phyloP scores from a whole-genome alignment of 1,284 basidiomycete genomes.

The Crepidotus sp. region DNA sequence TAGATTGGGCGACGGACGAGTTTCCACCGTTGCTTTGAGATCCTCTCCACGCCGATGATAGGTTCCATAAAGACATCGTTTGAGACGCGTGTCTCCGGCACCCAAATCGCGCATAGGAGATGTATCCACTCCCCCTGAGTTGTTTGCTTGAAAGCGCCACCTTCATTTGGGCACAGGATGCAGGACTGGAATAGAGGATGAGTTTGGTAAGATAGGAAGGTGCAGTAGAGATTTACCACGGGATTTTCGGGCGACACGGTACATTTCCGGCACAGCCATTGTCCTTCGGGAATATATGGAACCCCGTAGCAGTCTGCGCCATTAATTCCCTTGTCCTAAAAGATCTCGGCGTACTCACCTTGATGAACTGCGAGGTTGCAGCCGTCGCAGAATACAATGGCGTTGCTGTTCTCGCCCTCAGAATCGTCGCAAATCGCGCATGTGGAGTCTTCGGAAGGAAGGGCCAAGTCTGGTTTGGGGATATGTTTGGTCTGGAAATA shows the following conservation, averaged over 20 bases:
- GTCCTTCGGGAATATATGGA: slow-evolving; percentile 98
- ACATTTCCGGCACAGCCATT: slow-evolving; percentile 98
- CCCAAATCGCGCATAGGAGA: slow-evolving; percentile 95
- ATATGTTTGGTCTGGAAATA: slow-evolving; percentile 74
- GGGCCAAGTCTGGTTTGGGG: slow-evolving; percentile 72
- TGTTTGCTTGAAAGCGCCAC: slow-evolving; percentile 98
- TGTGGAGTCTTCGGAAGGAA: slow-evolving; percentile 88
- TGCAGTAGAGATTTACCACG: slow-evolving; percentile 52
- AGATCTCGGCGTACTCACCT: slow-evolving; percentile 39
- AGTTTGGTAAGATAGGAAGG: neutral
- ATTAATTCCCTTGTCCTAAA: neutral
- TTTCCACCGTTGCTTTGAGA: slow-evolving; percentile 91
- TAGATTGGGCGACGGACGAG: slow-evolving; percentile 47
- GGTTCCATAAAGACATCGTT: slow-evolving; percentile 99
- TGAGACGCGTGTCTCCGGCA: slow-evolving; percentile 89
- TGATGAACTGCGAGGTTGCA: slow-evolving; percentile 99
- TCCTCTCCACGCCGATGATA: slow-evolving; percentile 82
- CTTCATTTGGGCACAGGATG: slow-evolving; percentile 91
- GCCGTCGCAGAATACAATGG: slow-evolving; percentile 99
- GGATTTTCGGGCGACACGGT: slow-evolving; percentile 96
- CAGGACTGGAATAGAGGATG: slow-evolving; percentile 54
- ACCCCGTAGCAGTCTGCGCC: slow-evolving; percentile 92
- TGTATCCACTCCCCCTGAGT: slow-evolving; percentile 92
- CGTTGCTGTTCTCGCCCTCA: slow-evolving; percentile 97
- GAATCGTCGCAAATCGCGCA: slow-evolving; percentile 98